Evolutionary conservation across 108 stramenopile species (phyloP).

Genomic region (Aureococcus anophagefferens): DNA sequence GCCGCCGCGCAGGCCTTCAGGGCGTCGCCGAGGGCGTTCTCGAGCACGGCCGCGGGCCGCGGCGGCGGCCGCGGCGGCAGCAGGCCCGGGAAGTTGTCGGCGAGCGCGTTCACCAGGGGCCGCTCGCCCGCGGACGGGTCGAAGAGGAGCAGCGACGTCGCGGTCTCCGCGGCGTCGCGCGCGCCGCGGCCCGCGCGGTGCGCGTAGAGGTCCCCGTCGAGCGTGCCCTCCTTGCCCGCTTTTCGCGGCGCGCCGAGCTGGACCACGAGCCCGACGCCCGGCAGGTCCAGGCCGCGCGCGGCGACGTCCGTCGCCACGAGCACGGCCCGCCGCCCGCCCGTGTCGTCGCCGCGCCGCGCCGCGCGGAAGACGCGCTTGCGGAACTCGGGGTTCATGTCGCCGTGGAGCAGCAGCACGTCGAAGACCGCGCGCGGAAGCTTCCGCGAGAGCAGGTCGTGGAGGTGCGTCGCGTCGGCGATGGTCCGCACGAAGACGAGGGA

Average conservation of each 20-base stretch:
- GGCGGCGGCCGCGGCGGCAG: too few species aligned
- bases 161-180: conserved; percentile 17
- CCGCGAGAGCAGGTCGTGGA: conserved; percentile 27
- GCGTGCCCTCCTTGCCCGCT: conserved; percentile 45
- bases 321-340: neutral
- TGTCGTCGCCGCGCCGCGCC: neutral
- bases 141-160: neutral
- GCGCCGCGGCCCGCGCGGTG: conserved; percentile 45
- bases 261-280: conserved; percentile 32
- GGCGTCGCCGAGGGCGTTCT: too few species aligned
- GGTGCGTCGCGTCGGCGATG: conserved; percentile 37
- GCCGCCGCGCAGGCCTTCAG: too few species aligned
- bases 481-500: conserved; percentile 43
- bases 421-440: neutral
- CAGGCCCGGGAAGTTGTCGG: neutral
- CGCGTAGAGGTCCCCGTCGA: conserved; percentile 41
- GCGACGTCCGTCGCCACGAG: conserved; percentile 46
- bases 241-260: conserved; percentile 34
- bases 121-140: neutral
- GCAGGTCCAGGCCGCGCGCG: conserved; percentile 35
- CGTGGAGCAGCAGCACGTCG: conserved; percentile 34
- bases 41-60: too few species aligned
- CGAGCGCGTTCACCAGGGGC: neutral
- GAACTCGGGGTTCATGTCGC: conserved; percentile 38
- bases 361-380: conserved; percentile 18